Evolutionary conservation across 192 early-diverging fungal genomes (phyloP), one percentile per base, ranked within the genome.

Genomic region (Linnemannia schmuckeri): DNA sequence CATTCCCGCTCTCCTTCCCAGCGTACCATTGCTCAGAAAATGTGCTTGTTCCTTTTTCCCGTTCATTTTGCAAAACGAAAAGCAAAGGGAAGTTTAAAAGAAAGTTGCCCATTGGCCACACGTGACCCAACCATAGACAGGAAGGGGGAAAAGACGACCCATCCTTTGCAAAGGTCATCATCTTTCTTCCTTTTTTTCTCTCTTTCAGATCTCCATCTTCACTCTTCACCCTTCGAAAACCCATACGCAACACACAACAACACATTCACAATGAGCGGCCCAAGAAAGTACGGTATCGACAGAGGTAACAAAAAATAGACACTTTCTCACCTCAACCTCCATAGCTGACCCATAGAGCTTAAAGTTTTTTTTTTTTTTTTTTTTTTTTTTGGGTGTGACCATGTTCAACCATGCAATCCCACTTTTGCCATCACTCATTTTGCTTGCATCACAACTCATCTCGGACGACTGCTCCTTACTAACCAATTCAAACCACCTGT

Each of bases 281-380:
- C 79, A n/a, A 76, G 84, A 70, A 87, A 87, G 55, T 87, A 78
- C 84, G 84, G 84, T 49, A 80, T 87, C 54, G 84, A 87, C 75
- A 87, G 84, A 87, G 84, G 84, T 87, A 81, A 70, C 18, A 37
- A 46, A 13, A 24, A 4, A 46, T 20, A 5, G 22, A 37, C 41
- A 47, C 3, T 17, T 22, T n/a, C 76, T 33, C 33, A 27, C 37
- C 44, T 20, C 76, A 54, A 24, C 44, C 40, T 66, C 37, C 61
- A 52, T 18, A 76, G 37, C 33, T 10, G 8, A 37, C 20, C 33
- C 15, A 13, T 37, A 44, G 40, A 4, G 27, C 54, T 77, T 77
- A 42, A 76, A 54, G 38, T 70, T 37, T 81, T 75, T 74, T 33
- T 18, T 69, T 74, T 33, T 18, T 69, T n/a, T n/a, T 70, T 37